Percentiles rank a stretch among this genome's conserved stretches.
phyloP scores from a whole-genome alignment of 2,329 filamentous ascomycete genomes.

The Bertia moriformis region DNA sequence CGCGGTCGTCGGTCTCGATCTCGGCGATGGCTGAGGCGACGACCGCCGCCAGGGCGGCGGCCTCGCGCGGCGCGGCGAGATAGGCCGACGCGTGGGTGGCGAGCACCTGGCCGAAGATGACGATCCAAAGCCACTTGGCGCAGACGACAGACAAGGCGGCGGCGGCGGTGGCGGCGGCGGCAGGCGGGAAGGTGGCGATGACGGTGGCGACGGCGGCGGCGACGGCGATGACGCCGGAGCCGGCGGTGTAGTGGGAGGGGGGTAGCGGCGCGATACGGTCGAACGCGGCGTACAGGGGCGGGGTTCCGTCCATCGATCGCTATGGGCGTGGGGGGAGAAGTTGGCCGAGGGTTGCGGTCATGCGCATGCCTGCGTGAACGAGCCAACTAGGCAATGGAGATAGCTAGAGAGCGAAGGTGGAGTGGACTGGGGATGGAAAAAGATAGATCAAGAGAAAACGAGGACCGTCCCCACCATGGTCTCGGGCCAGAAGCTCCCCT shows the following conservation, averaged over 20 bases:
- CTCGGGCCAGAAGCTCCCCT: too few relatives aligned
- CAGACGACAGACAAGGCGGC: slow-evolving; percentile 39
- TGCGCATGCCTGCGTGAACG: too few relatives aligned
- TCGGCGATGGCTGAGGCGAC: slow-evolving; percentile 48
- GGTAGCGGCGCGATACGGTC: too few relatives aligned
- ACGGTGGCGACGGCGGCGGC: neutral
- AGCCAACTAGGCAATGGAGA: too few relatives aligned
- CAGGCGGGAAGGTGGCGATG: neutral
- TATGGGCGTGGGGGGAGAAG: too few relatives aligned
- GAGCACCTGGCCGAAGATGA: slow-evolving; percentile 35
- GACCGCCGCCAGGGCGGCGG: slow-evolving; percentile 40
- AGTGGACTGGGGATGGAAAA: too few relatives aligned
- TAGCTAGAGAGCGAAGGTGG: too few relatives aligned
- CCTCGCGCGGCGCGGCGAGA: slow-evolving; percentile 39
- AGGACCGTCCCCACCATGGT: too few relatives aligned
- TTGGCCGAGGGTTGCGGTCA: too few relatives aligned
- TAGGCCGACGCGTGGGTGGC: slow-evolving; percentile 40
- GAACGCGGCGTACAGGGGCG: too few relatives aligned
- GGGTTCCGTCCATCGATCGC: too few relatives aligned
- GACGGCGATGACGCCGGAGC: neutral
- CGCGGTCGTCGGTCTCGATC: slow-evolving; percentile 48
- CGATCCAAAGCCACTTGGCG: slow-evolving; percentile 38
- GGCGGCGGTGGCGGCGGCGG: slow-evolving; percentile 4
- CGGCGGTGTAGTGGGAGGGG: neutral
- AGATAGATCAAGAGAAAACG: too few relatives aligned